A percentile compares a stretch with the other conserved stretches of the same genome.
These are phyloP conservation scores for Salix koriyanagi DNA, from an alignment of 345 rosid species.

Conservation along the genomic window DNA sequence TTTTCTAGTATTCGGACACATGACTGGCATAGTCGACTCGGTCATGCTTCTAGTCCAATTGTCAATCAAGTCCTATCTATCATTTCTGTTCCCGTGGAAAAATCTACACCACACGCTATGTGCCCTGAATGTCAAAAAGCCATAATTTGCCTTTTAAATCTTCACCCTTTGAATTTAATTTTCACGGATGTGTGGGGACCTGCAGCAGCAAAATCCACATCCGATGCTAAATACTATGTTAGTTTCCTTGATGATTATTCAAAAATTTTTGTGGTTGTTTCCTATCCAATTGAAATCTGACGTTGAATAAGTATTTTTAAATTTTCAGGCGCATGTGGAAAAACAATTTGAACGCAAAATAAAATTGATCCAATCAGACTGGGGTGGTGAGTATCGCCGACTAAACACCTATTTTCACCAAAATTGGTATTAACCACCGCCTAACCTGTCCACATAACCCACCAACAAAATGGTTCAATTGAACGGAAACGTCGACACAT, in stretches of 20 bases:
- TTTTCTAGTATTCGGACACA: background rate
- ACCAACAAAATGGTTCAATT: too few relatives aligned
- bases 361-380: too few relatives aligned
- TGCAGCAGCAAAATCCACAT: rapidly evolving
- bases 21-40: background rate
- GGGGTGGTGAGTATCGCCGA: too few relatives aligned
- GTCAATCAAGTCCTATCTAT: background rate
- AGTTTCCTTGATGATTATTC: background rate
- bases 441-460: too few relatives aligned
- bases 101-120: too few relatives aligned
- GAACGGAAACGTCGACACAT: too few relatives aligned
- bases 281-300: too few relatives aligned
- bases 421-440: too few relatives aligned
- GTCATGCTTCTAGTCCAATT: too few relatives aligned
- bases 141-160: background rate
- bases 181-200: background rate
- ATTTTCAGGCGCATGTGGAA: background rate
- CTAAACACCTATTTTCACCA: too few relatives aligned
- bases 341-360: background rate
- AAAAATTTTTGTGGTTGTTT: background rate
- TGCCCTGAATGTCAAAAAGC: background rate
- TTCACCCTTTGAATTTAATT: too few relatives aligned
- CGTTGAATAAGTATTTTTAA: background rate
- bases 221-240: background rate
- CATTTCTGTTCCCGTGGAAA: rapidly evolving